A percentile compares a stretch with the other conserved stretches of the same genome.
These are phyloP conservation scores for Trypanosoma caninum DNA, from an alignment of 208 protist species.

Conservation along the genomic window DNA sequence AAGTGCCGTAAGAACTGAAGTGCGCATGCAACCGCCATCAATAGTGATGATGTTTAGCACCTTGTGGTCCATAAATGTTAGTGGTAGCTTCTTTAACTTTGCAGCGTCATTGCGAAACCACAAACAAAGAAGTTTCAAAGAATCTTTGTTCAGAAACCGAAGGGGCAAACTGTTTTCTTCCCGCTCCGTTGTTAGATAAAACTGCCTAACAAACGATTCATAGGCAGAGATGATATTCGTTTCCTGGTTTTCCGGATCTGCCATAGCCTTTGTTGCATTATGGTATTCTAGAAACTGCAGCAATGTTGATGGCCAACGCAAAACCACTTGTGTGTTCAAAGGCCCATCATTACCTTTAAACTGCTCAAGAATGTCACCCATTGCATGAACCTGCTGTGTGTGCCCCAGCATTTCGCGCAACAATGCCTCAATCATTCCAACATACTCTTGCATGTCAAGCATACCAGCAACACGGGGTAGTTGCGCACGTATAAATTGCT, in stretches of 20 bases:
- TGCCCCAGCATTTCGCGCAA: constrained; percentile 87
- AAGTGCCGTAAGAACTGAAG: constrained; percentile 63
- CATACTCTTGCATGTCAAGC: constrained; percentile 84
- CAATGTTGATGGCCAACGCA: constrained; percentile 77
- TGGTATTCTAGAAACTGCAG: constrained; percentile 91
- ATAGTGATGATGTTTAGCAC: constrained; percentile 72
- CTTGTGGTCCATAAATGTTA: constrained; percentile 67
- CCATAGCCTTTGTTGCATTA: constrained; percentile 66
- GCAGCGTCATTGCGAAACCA: constrained; percentile 46
- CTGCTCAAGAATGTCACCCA: constrained; percentile 57
- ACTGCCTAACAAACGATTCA: constrained; percentile 42
- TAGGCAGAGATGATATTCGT: constrained; percentile 57
- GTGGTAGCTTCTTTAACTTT: constrained; percentile 35
- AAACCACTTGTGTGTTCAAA: constrained; percentile 47
- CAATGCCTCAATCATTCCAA: constrained; percentile 81
- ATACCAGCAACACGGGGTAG: constrained; percentile 62
- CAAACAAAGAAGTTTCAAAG: constrained; percentile 40
- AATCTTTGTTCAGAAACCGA: constrained; percentile 43
- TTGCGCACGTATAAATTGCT: constrained; percentile 78
- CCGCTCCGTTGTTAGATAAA: constrained; percentile 57
- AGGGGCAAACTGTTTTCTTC: constrained; percentile 54
- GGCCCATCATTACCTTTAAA: constrained; percentile 63
- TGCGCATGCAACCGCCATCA: constrained; percentile 43
- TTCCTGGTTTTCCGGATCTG: constrained; percentile 62
- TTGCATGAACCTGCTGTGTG: constrained; percentile 85